phyloP scores from a whole-genome alignment of 495 filamentous ascomycete species.

The Penicillium riverlandense region DNA sequence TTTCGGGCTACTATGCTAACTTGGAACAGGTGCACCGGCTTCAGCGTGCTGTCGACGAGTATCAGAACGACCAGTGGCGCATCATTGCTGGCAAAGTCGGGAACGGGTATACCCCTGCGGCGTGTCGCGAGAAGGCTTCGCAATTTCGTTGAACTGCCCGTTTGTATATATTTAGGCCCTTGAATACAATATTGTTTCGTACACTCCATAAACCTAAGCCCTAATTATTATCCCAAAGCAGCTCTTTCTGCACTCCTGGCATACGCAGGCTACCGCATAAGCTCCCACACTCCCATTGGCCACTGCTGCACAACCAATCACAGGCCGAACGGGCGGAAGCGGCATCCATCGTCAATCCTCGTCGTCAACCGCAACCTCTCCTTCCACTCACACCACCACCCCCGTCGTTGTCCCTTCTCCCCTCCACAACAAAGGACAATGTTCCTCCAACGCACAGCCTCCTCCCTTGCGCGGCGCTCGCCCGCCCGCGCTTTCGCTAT shows the following conservation, averaged over 20 bases:
- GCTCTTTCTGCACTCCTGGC: slow-evolving; percentile 16
- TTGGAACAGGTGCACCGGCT: slow-evolving; percentile 63
- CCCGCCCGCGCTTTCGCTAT: slow-evolving; percentile 48
- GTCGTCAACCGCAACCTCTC: slow-evolving; percentile 32
- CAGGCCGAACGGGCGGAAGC: slow-evolving; percentile 30
- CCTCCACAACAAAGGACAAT: slow-evolving; percentile 44
- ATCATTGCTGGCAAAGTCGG: slow-evolving; percentile 83
- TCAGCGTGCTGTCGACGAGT: slow-evolving; percentile 71
- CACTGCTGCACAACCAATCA: slow-evolving; percentile 31
- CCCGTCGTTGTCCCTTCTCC: slow-evolving; percentile 16
- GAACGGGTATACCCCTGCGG: slow-evolving; percentile 72
- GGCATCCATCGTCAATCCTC: slow-evolving; percentile 34
- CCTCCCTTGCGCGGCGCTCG: slow-evolving; percentile 64
- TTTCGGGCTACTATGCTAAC: slow-evolving; percentile 11
- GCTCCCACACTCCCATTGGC: slow-evolving; percentile 25
- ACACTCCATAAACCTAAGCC: slow-evolving; percentile 19
- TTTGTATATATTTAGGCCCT: too few species aligned
- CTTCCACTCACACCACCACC: slow-evolving; percentile 16
- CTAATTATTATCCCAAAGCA: slow-evolving; percentile 16
- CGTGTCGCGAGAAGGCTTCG: slow-evolving; percentile 73
- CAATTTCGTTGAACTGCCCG: slow-evolving; percentile 30
- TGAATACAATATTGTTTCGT: background rate
- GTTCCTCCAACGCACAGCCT: slow-evolving; percentile 76
- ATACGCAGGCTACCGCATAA: slow-evolving; percentile 8
- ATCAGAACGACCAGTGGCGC: slow-evolving; percentile 86